phyloP scores from a whole-genome alignment of 2,329 filamentous ascomycete genomes.

The Arachnomyces sp. region DNA sequence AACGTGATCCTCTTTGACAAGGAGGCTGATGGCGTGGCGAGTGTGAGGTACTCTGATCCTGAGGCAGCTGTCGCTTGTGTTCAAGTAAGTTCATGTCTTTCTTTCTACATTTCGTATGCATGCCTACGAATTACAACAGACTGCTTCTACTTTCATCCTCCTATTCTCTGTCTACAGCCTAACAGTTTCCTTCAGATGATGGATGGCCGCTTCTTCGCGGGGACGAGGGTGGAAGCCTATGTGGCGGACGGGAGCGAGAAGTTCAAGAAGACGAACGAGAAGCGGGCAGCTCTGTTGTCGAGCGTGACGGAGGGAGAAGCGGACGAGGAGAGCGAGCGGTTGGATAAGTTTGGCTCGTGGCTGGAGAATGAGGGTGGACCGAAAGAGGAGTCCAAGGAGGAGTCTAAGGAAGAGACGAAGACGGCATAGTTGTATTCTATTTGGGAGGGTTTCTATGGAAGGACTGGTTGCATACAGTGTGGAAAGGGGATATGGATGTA shows the following conservation, averaged over 20 bases:
- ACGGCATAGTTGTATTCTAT: too few species aligned
- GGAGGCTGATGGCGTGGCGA: conserved; percentile 76
- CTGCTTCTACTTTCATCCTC: not conserved
- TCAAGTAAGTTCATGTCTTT: conserved; percentile 25
- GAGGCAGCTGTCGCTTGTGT: conserved; percentile 68
- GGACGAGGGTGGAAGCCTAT: conserved; percentile 62
- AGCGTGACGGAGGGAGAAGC: conserved; percentile 41
- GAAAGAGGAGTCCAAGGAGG: conserved; percentile 15
- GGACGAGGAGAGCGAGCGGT: conserved; percentile 36
- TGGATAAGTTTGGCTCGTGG: conserved; percentile 45
- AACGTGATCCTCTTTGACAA: conserved; percentile 87
- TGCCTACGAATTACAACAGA: too few species aligned
- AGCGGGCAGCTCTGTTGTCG: conserved; percentile 33
- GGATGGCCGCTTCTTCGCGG: conserved; percentile 73
- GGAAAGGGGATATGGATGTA: too few species aligned
- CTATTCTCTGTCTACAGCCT: not conserved
- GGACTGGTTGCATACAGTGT: too few species aligned
- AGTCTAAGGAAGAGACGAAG: conserved; percentile 2
- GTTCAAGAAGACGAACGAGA: conserved; percentile 59
- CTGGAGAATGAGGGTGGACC: conserved; percentile 23
- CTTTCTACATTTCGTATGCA: not conserved
- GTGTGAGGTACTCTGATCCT: conserved; percentile 68
- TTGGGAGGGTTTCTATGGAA: too few species aligned
- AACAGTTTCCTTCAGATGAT: conserved; percentile 47
- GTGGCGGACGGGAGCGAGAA: conserved; percentile 64